Evolutionary conservation across 495 filamentous ascomycete species (phyloP), one percentile per base, ranked within the genome.

Genomic region (Talaromyces borbonicus): DNA sequence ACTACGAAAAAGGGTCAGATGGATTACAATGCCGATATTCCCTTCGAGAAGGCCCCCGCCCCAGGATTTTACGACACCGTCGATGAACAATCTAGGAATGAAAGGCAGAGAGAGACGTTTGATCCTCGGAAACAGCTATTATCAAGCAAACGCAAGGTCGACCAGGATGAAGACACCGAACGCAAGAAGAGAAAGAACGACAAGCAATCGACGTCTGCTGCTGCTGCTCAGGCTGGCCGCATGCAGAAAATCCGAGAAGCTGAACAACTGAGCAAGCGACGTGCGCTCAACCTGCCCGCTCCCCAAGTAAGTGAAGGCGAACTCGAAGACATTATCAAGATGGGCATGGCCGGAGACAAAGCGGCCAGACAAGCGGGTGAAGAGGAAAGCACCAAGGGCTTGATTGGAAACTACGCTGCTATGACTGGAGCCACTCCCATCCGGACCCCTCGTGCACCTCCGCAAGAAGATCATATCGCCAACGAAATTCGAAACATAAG

Each of bases 21-120:
- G 90, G 92, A 98, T 60, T 98, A 98, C 70, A 97, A 97, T 58
- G 93, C 92, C 46, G 92, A 97, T 56, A 92, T 97, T 47, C 92
- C 93, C 2, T 96, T 98, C 54, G 92, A 98, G 65, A 95, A 94
- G 65, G 83, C 81, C 30, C 79, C 90, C 0, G 84, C 85, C 4
- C 77, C 85, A 43, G 92, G 92, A 25, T 98, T 98, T 56, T 95
- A 88, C 63, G 92, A 98, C 53, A 97, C 92, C 2, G 69, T 63
- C 5, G 88, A 95, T 9, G 92, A 98, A 54, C 70, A 81, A 39
- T 56, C 61, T 14, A 72, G 73, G 49, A 98, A 98, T 61, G 93
- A 98, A 66, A 81, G 77, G 43, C 83, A 95, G 60, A 78, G 88
- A 27, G 83, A 87, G 40, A 79, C 82, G 47, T 97, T 96, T 49